Conservation (phyloP, 2,329 filamentous ascomycete species). For the Exophiala bonariae region DNA sequence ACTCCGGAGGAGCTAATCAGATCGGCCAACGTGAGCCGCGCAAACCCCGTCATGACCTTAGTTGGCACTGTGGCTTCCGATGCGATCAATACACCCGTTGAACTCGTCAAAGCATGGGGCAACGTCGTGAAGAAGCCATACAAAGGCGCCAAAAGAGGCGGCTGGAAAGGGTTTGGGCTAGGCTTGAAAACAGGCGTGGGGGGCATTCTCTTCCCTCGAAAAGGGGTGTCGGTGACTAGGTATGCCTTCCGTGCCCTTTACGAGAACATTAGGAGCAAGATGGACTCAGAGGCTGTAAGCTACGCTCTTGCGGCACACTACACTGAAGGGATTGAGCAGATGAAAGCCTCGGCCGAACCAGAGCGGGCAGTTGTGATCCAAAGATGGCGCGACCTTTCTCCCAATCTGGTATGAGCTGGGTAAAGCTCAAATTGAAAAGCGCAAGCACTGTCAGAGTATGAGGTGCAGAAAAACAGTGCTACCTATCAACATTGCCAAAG, state of each 20-base stretch:
- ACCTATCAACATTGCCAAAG: too few species aligned
- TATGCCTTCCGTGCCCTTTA: constrained; percentile 29
- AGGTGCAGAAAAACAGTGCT: too few species aligned
- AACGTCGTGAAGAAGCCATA: constrained; percentile 46
- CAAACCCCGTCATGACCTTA: constrained; percentile 73
- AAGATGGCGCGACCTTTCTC: constrained; percentile 27
- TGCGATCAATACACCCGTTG: constrained; percentile 71
- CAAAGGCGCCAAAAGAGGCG: constrained; percentile 41
- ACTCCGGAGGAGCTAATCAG: constrained; percentile 58
- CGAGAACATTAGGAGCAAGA: constrained; percentile 25
- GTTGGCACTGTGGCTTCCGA: constrained; percentile 70
- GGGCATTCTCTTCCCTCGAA: constrained; percentile 70
- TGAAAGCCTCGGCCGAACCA: constrained; percentile 25
- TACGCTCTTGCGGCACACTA: constrained; percentile 32
- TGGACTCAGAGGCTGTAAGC: constrained; percentile 28
- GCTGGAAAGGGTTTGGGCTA: constrained; percentile 40
- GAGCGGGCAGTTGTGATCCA: constrained; percentile 28
- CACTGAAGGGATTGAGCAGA: constrained; percentile 30
- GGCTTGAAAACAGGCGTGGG: constrained; percentile 49
- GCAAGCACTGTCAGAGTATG: too few species aligned
- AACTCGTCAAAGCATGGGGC: constrained; percentile 45
- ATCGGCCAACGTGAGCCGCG: constrained; percentile 32
- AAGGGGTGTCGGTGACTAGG: constrained; percentile 14
- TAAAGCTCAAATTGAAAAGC: too few species aligned
- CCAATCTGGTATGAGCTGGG: constrained; percentile 3